phyloP scores from a whole-genome alignment of 1,139 yeast species.

The Candida labiduridarum region DNA sequence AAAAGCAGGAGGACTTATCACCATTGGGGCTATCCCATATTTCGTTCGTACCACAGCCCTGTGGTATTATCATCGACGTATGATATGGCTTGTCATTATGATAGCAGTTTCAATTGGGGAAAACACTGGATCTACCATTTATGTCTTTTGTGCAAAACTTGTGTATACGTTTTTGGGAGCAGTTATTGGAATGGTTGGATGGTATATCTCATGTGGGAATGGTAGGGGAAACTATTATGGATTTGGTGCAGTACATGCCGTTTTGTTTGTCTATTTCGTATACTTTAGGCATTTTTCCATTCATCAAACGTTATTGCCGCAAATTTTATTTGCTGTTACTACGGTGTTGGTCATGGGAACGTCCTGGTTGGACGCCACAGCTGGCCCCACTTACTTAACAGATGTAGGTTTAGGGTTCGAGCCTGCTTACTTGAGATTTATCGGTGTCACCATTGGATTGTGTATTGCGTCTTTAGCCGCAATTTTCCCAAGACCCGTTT shows the following conservation, averaged over 20 bases:
- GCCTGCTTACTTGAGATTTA: constrained; percentile 32
- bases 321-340: constrained; percentile 32
- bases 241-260: constrained; percentile 31
- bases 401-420: constrained; percentile 32
- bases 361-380: constrained; percentile 32
- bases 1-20: constrained; percentile 28
- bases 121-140: constrained; percentile 37
- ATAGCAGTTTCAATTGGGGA: constrained; percentile 35
- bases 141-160: constrained; percentile 29
- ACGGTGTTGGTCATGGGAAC: constrained; percentile 38
- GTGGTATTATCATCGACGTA: constrained; percentile 32
- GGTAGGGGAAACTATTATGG: constrained; percentile 38
- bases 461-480: constrained; percentile 34
- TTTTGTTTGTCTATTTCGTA: constrained; percentile 25
- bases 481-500: constrained; percentile 33
- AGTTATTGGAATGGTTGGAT: constrained; percentile 34
- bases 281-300: constrained; percentile 38
- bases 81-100: constrained; percentile 41
- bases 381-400: constrained; percentile 18
- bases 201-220: constrained; percentile 41
- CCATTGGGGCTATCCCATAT: constrained; percentile 31
- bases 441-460: constrained; percentile 34
- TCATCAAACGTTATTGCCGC: constrained; percentile 33
- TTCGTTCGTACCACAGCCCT: constrained; percentile 32
- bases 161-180: constrained; percentile 35